phyloP scores from a whole-genome alignment of 768 basidiomycete genomes.

The Phlebiopsis gigantea region DNA sequence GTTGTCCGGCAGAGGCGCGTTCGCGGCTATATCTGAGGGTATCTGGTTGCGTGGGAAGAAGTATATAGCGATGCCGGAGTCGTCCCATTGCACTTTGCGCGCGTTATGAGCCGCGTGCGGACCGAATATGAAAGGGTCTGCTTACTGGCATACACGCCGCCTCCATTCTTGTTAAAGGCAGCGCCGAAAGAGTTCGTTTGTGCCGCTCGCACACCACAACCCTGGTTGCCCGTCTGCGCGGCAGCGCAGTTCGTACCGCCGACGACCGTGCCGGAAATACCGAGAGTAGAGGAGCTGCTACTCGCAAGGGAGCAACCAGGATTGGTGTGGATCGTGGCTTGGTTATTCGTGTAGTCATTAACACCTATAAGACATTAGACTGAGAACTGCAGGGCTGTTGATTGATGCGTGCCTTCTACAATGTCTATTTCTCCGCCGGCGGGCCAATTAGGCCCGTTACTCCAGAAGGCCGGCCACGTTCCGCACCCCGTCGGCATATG shows the following conservation, averaged over 20 bases:
- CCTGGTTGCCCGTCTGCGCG: constrained; percentile 63
- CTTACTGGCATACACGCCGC: constrained; percentile 89
- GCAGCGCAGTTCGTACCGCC: constrained; percentile 71
- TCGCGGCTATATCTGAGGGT: constrained; percentile 72
- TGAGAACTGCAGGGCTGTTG: background rate
- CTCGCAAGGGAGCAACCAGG: constrained; percentile 63
- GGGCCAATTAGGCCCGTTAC: constrained; percentile 57
- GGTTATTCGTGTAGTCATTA: constrained; percentile 73
- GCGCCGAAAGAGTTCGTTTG: constrained; percentile 68
- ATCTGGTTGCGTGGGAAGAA: constrained; percentile 75
- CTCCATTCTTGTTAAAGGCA: constrained; percentile 79
- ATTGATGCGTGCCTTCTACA: constrained; percentile 44
- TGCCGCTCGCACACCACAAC: constrained; percentile 71
- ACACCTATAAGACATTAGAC: constrained; percentile 36
- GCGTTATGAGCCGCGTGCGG: background rate
- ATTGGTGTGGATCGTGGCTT: constrained; percentile 77
- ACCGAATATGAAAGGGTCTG: constrained; percentile 20
- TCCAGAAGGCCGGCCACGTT: constrained; percentile 63
- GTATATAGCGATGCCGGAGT: constrained; percentile 68
- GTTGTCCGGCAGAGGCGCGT: constrained; percentile 61
- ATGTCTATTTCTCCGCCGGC: constrained; percentile 77
- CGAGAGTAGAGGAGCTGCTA: constrained; percentile 38
- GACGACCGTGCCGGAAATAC: constrained; percentile 60
- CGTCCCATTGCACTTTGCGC: constrained; percentile 68
- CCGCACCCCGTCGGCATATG: constrained; percentile 93